A percentile compares a stretch with the other conserved stretches of the same genome.
These are phyloP conservation scores for Rhodosporidiobolus odoratus DNA, from an alignment of 768 basidiomycete genomes.

Conservation along the genomic window DNA sequence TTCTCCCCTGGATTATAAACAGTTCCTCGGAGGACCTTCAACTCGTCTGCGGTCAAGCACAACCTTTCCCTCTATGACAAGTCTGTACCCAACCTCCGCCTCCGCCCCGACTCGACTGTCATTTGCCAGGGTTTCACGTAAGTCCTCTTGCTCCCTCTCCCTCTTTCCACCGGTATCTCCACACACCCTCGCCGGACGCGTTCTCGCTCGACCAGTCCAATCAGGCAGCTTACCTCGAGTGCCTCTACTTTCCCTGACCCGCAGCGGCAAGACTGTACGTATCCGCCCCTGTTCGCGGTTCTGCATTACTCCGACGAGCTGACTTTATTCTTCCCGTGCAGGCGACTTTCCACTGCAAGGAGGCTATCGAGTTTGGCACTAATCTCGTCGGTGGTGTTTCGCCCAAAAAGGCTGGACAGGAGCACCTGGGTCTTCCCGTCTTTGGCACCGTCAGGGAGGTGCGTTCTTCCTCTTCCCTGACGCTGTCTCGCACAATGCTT, in stretches of 20 bases:
- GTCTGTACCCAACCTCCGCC: conserved; percentile 82
- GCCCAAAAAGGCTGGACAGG: conserved; percentile 91
- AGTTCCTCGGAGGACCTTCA: conserved; percentile 17
- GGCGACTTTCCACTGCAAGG: conserved; percentile 95
- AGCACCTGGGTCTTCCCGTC: conserved; percentile 88
- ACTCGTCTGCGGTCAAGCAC: background rate
- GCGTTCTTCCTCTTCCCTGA: conserved; percentile 38
- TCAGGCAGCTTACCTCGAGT: background rate
- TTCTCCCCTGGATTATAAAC: background rate
- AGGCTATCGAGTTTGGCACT: conserved; percentile 90
- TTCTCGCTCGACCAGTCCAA: background rate
- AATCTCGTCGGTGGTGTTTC: conserved; percentile 97
- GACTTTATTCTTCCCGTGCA: conserved; percentile 21
- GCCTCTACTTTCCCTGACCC: too few species aligned
- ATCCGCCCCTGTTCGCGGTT: background rate
- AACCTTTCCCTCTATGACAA: conserved; percentile 59
- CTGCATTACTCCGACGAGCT: conserved; percentile 49
- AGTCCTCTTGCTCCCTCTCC: background rate
- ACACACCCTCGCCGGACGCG: background rate
- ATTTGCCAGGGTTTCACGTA: conserved; percentile 61
- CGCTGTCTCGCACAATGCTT: background rate
- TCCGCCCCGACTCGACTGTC: conserved; percentile 92
- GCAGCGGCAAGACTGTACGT: conserved; percentile 34
- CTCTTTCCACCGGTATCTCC: background rate
- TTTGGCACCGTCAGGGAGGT: conserved; percentile 90